Percentiles rank a stretch among this genome's conserved stretches.
Evolutionary conservation across 257 asterid genomes (phyloP).

Genomic region (Nicotiana paniculata): DNA sequence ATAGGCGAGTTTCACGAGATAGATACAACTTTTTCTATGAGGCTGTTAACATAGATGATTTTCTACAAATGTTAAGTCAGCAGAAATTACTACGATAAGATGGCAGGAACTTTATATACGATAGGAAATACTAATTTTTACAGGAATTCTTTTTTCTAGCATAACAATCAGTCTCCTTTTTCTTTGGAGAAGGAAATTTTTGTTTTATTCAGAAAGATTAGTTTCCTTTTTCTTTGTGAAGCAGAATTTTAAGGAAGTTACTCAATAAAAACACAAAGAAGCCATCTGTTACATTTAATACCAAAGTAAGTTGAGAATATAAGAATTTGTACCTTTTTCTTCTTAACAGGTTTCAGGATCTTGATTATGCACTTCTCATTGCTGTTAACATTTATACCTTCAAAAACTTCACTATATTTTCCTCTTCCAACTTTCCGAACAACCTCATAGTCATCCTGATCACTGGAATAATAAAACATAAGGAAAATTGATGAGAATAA

Average conservation of each 20-base stretch:
- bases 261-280: not conserved
- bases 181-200: not conserved
- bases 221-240: not conserved
- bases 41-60: not conserved
- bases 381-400: slow-evolving; percentile 78
- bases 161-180: not conserved
- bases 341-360: slow-evolving; percentile 94
- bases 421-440: slow-evolving; percentile 98
- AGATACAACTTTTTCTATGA: not conserved
- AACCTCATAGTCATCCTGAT: slow-evolving; percentile 88
- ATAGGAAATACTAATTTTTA: not conserved
- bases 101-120: not conserved
- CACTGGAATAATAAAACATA: slow-evolving; percentile 37
- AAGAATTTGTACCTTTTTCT: slow-evolving; percentile 62
- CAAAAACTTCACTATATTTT: slow-evolving; percentile 94
- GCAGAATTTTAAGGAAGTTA: not conserved
- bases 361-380: slow-evolving; percentile 80
- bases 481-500: slow-evolving; percentile 7
- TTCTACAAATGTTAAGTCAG: not conserved
- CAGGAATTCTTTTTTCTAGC: not conserved
- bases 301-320: not conserved
- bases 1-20: not conserved
- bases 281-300: not conserved
- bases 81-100: not conserved
- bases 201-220: too few species aligned